These are phyloP conservation scores for Cadophora luteo-olivacea DNA, from an alignment of 2,329 filamentous ascomycete species.

Conservation along the genomic window DNA sequence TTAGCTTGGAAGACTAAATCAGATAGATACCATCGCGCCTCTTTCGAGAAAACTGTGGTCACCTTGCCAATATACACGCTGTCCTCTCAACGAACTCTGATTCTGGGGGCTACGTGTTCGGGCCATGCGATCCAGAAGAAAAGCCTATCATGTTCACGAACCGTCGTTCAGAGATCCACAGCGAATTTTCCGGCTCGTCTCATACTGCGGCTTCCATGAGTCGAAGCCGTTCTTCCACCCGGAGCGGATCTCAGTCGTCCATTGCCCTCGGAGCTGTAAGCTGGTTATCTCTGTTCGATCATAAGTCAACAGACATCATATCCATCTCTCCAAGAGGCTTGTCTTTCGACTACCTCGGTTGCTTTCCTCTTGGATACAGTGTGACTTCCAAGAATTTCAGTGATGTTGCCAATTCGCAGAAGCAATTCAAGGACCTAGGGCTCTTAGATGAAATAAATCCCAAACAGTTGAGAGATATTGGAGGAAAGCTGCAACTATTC, in stretches of 20 bases:
- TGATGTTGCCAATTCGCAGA: conserved; percentile 52
- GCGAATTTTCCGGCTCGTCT: background rate
- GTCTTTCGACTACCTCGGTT: conserved; percentile 50
- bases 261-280: conserved; percentile 7
- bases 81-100: conserved; percentile 25
- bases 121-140: background rate
- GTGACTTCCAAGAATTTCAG: conserved; percentile 50
- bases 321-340: conserved; percentile 46
- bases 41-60: conserved; percentile 6
- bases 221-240: conserved; percentile 6
- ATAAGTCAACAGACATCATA: conserved; percentile 21
- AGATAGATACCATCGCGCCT: background rate
- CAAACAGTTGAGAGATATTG: conserved; percentile 38
- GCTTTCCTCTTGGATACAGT: conserved; percentile 54
- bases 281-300: conserved; percentile 32
- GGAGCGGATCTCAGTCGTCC: conserved; percentile 4
- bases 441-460: conserved; percentile 43
- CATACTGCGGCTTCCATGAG: background rate
- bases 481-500: conserved; percentile 30
- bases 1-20: background rate
- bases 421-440: conserved; percentile 48
- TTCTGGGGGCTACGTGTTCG: background rate
- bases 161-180: background rate
- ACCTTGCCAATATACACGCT: background rate
- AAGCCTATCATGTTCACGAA: background rate